These are phyloP conservation scores for Atalantia buxifolia DNA, from an alignment of 345 rosid species.

Conservation along the genomic window DNA sequence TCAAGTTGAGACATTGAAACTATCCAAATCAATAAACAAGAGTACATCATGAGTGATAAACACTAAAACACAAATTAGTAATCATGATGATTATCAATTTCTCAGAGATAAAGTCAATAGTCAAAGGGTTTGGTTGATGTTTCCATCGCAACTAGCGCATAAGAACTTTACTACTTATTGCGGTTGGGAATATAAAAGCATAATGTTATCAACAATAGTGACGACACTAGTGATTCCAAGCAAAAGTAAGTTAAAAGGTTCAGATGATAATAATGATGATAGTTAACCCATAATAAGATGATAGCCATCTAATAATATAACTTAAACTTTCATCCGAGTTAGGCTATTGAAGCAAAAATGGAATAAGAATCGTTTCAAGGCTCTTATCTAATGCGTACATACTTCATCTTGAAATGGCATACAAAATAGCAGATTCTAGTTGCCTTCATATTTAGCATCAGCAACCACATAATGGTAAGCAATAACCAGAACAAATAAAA, in stretches of 20 bases:
- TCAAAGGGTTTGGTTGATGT: neutral
- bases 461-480: constrained; percentile 87
- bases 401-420: neutral
- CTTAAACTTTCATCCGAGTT: neutral
- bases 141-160: neutral
- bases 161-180: neutral
- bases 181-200: neutral
- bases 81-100: neutral
- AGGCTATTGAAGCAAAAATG: neutral
- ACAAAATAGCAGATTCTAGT: constrained; percentile 18
- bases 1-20: neutral
- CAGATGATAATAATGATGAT: neutral
- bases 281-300: neutral
- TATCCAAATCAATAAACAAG: neutral
- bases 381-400: neutral
- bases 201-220: neutral
- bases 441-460: constrained; percentile 78
- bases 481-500: constrained; percentile 66
- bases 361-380: neutral
- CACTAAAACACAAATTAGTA: too few species aligned
- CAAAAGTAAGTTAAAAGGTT: neutral
- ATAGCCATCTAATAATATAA: neutral
- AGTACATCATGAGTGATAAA: neutral
- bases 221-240: neutral
- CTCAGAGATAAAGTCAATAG: neutral